Evolutionary conservation across 345 rosid genomes (phyloP).

Genomic region (Euphorbia pulcherrima): DNA sequence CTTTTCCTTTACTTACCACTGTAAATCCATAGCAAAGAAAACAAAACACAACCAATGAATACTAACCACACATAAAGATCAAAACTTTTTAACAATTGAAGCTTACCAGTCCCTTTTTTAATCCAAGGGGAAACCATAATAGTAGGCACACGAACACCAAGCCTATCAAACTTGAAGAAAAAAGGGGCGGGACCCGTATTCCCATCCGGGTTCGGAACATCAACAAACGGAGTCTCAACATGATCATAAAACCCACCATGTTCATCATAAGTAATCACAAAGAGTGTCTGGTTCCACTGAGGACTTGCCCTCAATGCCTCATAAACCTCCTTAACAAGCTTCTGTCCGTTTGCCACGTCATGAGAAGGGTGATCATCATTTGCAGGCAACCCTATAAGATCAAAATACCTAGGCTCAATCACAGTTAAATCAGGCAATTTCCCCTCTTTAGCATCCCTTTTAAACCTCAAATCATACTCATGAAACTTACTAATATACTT

Average conservation of each 20-base stretch:
- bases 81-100: background rate
- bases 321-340: conserved; percentile 77
- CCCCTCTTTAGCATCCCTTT: conserved; percentile 67
- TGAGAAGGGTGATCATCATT: conserved; percentile 96
- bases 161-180: conserved; percentile 87
- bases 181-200: conserved; percentile 86
- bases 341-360: conserved; percentile 81
- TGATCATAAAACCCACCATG: conserved; percentile 96
- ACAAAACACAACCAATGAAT: background rate
- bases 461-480: conserved; percentile 54
- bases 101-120: conserved; percentile 82
- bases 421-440: conserved; percentile 70
- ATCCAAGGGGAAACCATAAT: conserved; percentile 97
- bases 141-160: conserved; percentile 90
- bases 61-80: background rate
- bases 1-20: conserved; percentile 66
- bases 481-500: conserved; percentile 71
- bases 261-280: conserved; percentile 87
- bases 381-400: conserved; percentile 63
- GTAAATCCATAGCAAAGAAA: conserved; percentile 13
- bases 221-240: conserved; percentile 69
- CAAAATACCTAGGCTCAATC: conserved; percentile 84
- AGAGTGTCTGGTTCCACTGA: conserved; percentile 86
- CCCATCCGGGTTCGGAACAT: conserved; percentile 87
- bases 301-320: conserved; percentile 84